These are phyloP conservation scores for Geosmithia morbida DNA, from an alignment of 2,329 filamentous ascomycete genomes.

Conservation along the genomic window DNA sequence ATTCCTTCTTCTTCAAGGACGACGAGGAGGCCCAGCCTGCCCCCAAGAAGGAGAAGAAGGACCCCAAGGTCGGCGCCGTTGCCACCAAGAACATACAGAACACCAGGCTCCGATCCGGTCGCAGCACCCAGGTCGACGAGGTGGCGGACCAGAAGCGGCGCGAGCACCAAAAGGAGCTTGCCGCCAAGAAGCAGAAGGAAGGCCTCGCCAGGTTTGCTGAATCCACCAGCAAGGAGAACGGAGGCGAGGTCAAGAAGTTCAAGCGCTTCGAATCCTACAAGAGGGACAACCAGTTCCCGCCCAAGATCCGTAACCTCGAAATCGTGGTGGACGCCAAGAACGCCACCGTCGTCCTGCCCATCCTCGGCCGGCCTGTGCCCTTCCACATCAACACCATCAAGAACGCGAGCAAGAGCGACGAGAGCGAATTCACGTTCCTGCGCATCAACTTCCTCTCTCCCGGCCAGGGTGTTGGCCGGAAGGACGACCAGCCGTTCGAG, in stretches of 20 bases:
- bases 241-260: conserved; percentile 92
- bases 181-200: conserved; percentile 77
- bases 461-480: conserved; percentile 90
- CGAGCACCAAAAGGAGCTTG: conserved; percentile 83
- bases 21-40: conserved; percentile 76
- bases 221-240: conserved; percentile 71
- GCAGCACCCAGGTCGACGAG: conserved; percentile 76
- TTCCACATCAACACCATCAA: conserved; percentile 99
- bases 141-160: conserved; percentile 77
- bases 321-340: conserved; percentile 89
- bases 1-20: conserved; percentile 98
- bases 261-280: conserved; percentile 99
- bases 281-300: conserved; percentile 84
- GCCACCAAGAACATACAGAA: conserved; percentile 93
- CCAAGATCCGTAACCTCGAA: conserved; percentile 68
- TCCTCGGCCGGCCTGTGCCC: conserved; percentile 93
- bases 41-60: conserved; percentile 84
- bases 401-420: conserved; percentile 94
- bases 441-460: conserved; percentile 96
- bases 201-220: conserved; percentile 77
- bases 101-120: conserved; percentile 81
- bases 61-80: conserved; percentile 69
- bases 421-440: conserved; percentile 85
- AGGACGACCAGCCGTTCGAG: conserved; percentile 96
- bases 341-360: conserved; percentile 78